Evolutionary conservation across 2,329 filamentous ascomycete genomes (phyloP), one percentile per base, ranked within the genome.

Genomic region (Periconia sp.): DNA sequence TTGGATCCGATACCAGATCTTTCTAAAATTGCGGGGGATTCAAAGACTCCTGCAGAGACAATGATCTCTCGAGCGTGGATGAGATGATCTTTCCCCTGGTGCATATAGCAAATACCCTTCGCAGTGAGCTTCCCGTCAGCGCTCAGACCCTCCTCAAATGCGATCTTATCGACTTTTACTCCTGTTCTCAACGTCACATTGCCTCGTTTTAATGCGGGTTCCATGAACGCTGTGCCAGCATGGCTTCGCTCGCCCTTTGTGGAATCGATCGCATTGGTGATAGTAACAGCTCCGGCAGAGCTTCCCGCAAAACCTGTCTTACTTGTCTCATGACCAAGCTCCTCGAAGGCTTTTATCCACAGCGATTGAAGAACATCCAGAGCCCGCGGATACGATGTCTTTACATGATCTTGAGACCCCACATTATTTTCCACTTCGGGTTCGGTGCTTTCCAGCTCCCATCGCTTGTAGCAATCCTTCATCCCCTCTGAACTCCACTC

Each of bases 1-100:
- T 74, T 68, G 43, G 75, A 73, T 15, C 82, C 84, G 3, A 88
- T 67, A 6, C 85, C 85, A 0, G 85, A 88, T 27, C 85, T 74
- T 63, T 88, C 83, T 1, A 88, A 76, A 10, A 62, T 55, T 2
- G 49, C 64, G 0, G 83, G 82, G 0, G 82, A 81, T 2, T 79
- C 78, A 6, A 79, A 73, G 0, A 79, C 76, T 6, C 82, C 83
- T 2, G 76, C 73, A 1, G 75, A 72, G 15, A 77, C 46, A 17
- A 64, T 53, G 8, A 64, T 51, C 23, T 62, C 49, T 47, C 49
- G 44, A 11, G 11, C 33, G 5, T 8, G 47, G 20, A 60, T 47
- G 6, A 56, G 6, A 45, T 48, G 19, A 13, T 56, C 33, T 17
- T 58, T 30, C 15, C 49, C 55, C 33, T 57, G 30, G 18, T 55